Conservation (phyloP, 305 asterid genomes). For the Solanum hybrid region DNA sequence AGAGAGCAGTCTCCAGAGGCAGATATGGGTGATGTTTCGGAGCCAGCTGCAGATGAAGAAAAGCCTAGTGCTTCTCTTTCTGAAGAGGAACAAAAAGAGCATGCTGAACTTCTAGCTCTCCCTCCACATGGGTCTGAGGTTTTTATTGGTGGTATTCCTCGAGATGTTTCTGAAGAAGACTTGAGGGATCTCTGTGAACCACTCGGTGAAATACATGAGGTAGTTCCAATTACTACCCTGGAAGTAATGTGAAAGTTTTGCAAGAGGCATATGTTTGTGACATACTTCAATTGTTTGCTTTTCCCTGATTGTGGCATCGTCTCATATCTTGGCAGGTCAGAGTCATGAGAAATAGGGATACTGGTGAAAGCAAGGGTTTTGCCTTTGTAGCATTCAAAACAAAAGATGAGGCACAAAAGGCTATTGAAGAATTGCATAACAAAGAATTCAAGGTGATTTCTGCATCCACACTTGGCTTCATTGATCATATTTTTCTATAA, state of each 20-base stretch:
- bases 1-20: conserved; percentile 45
- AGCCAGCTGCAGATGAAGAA: conserved; percentile 42
- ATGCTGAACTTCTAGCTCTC: conserved; percentile 62
- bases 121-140: conserved; percentile 96
- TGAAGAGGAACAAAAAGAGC: conserved; percentile 37
- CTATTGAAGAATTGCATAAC: conserved; percentile 72
- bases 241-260: neutral
- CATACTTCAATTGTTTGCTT: neutral
- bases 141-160: conserved; percentile 88
- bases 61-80: conserved; percentile 24
- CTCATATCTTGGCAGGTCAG: conserved; percentile 54
- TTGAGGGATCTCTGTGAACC: conserved; percentile 71
- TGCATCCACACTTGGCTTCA: conserved; percentile 1
- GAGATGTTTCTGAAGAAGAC: conserved; percentile 74
- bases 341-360: conserved; percentile 78
- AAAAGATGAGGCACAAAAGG: conserved; percentile 79
- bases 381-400: conserved; percentile 85
- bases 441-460: conserved; percentile 76
- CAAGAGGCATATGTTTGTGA: neutral
- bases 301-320: neutral
- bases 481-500: neutral
- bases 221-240: conserved; percentile 18
- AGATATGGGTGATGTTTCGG: conserved; percentile 27
- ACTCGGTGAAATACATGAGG: conserved; percentile 74
- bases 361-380: conserved; percentile 95